Evolutionary conservation across 106 monocot genomes (phyloP).

Genomic region (Platanthera guangdongensis): DNA sequence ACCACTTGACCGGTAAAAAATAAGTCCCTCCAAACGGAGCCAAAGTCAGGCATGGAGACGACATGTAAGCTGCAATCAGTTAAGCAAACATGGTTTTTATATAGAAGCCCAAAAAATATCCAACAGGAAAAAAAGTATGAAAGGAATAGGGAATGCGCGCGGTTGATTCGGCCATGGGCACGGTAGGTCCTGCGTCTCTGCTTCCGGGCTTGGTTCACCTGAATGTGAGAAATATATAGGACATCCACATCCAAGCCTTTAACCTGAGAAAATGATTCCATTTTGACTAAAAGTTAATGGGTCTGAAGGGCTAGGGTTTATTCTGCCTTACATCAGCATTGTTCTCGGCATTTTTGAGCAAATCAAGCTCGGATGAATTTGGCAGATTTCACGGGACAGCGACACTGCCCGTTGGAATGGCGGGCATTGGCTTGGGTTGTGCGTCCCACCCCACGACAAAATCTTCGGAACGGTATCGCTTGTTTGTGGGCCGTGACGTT

Average conservation of each 20-base stretch:
- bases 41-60: constrained; percentile 62
- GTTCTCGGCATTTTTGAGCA: constrained; percentile 71
- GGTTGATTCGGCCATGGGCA: constrained; percentile 72
- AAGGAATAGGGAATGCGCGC: too few species aligned
- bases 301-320: not conserved
- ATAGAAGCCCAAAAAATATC: constrained; percentile 6
- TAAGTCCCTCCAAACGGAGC: too few species aligned
- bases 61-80: constrained; percentile 52
- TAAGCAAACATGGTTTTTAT: not conserved
- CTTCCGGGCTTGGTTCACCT: constrained; percentile 70
- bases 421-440: constrained; percentile 78
- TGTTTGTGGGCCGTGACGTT: constrained; percentile 91
- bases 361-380: constrained; percentile 53
- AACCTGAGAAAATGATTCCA: constrained; percentile 14
- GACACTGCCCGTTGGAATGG: constrained; percentile 87
- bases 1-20: too few species aligned
- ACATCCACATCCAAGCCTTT: constrained; percentile 57
- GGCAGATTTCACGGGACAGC: constrained; percentile 62
- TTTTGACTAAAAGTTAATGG: not conserved
- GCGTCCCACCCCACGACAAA: constrained; percentile 76
- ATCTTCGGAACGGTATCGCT: constrained; percentile 84
- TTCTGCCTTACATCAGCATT: constrained; percentile 50
- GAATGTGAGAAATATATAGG: constrained; percentile 59
- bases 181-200: constrained; percentile 68
- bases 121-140: too few species aligned